Conservation (phyloP, 768 basidiomycete genomes). For the Rubroboletus pulcherrimus region DNA sequence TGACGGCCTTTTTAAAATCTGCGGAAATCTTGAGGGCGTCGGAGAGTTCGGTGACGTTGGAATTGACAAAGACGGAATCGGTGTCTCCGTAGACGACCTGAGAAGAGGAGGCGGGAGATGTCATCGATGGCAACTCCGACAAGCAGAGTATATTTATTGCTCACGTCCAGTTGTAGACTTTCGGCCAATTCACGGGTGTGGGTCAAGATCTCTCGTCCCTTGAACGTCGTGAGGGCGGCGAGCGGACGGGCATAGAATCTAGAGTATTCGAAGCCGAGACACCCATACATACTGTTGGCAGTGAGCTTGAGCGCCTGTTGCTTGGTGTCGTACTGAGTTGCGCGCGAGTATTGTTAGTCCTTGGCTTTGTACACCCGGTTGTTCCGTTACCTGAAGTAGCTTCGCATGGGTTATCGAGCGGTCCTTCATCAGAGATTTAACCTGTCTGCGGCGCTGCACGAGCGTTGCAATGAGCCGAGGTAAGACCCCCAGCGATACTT, state of each 20-base stretch:
- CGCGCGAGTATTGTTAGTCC: neutral
- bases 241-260: constrained; percentile 94
- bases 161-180: constrained; percentile 80
- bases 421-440: constrained; percentile 95
- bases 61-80: constrained; percentile 98
- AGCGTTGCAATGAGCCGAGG: constrained; percentile 97
- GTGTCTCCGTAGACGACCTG: constrained; percentile 99
- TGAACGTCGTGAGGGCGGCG: constrained; percentile 96
- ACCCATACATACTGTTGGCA: constrained; percentile 99
- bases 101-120: neutral
- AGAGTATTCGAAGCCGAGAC: constrained; percentile 96
- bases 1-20: constrained; percentile 93
- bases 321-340: constrained; percentile 85
- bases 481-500: constrained; percentile 80
- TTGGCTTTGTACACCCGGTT: neutral
- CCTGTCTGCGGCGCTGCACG: constrained; percentile 82
- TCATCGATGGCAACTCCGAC: neutral
- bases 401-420: constrained; percentile 66
- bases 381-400: constrained; percentile 67
- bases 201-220: constrained; percentile 95
- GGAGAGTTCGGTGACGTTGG: constrained; percentile 81
- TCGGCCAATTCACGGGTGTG: constrained; percentile 92
- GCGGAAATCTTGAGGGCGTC: constrained; percentile 90
- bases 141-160: constrained; percentile 21
- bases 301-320: constrained; percentile 97